Evolutionary conservation across 2,329 filamentous ascomycete genomes (phyloP), one percentile per base, ranked within the genome.

Genomic region (Camillea tinctor): DNA sequence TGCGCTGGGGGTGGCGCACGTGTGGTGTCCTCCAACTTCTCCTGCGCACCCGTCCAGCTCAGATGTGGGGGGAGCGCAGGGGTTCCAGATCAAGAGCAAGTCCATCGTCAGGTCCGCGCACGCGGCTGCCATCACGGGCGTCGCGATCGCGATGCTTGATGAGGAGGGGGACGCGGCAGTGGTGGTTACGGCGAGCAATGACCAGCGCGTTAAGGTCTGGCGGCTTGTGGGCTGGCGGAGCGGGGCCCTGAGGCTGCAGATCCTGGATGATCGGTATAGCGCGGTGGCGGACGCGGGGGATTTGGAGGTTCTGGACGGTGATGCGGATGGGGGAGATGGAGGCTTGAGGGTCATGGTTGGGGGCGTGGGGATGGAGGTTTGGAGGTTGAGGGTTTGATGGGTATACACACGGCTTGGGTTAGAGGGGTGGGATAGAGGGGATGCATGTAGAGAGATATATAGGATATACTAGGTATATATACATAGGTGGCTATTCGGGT

Each of bases 61-160:
- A 7, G 26, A 11, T 2, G 6, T 53, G 19, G 15, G 21, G 8
- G 23, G 9, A 17, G 9, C 30, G n/a, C 50, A 19, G 20, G 6
- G 20, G 6, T 65, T 64, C 49, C 60, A 58, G 22, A 44, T 71
- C 55, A 57, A 59, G 20, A 61, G 58, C 52, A 70, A 68, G 58
- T 63, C 44, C 50, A 63, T 83, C 11, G 73, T 89, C 1, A 77
- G 78, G 22, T 80, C 80, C 1, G 88, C 90, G 0, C 91, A 95
- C 69, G 86, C 88, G 0, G 89, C 90, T 1, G 89, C 90, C 1
- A 79, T 93, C 51, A 93, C 89, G 19, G 85, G 84, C 0, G 65
- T 85, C 1, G 73, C 72, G 3, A 68, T 84, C 19, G 56, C 79
- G 13, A 65, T 65, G 8, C 64, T 58, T 4, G 59, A 57, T 24